A percentile compares a stretch with the other conserved stretches of the same genome.
Conservation (phyloP, 768 basidiomycete genomes). For the Tylopilus rubrobrunneus region DNA sequence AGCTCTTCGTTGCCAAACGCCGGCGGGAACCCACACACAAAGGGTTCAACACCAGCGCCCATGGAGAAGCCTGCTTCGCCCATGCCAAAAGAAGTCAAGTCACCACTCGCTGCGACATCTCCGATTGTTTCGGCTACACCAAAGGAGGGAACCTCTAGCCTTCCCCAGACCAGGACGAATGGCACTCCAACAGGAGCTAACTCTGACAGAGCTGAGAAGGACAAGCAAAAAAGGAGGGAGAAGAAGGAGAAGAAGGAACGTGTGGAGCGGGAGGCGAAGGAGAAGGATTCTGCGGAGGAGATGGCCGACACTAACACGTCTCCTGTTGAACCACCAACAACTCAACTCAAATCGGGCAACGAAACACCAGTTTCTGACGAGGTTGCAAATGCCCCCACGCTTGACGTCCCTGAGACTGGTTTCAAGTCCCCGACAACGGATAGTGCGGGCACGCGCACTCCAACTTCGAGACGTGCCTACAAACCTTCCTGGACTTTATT, state of each 20-base stretch:
- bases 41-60: slow-evolving; percentile 32
- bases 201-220: slow-evolving; percentile 51
- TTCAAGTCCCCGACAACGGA: slow-evolving; percentile 57
- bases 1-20: slow-evolving; percentile 47
- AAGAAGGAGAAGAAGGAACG: slow-evolving; percentile 61
- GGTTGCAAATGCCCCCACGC: slow-evolving; percentile 18
- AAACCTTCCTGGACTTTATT: slow-evolving; percentile 85
- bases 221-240: slow-evolving; percentile 57
- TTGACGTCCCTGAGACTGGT: slow-evolving; percentile 30
- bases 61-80: slow-evolving; percentile 35
- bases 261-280: slow-evolving; percentile 38
- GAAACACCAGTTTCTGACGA: slow-evolving; percentile 34
- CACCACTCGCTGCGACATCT: slow-evolving; percentile 33
- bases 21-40: slow-evolving; percentile 31
- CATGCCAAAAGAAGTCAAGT: slow-evolving; percentile 31
- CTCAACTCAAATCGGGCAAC: slow-evolving; percentile 36
- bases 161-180: slow-evolving; percentile 30
- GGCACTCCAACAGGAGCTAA: slow-evolving; percentile 28
- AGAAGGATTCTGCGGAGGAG: slow-evolving; percentile 36
- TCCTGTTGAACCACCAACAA: slow-evolving; percentile 19
- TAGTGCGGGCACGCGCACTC: slow-evolving; percentile 64
- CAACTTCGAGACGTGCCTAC: slow-evolving; percentile 57
- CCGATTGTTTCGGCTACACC: slow-evolving; percentile 31
- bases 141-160: slow-evolving; percentile 34
- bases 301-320: slow-evolving; percentile 28